phyloP scores from a whole-genome alignment of 768 basidiomycete genomes.

The Tephrocybe sp. region DNA sequence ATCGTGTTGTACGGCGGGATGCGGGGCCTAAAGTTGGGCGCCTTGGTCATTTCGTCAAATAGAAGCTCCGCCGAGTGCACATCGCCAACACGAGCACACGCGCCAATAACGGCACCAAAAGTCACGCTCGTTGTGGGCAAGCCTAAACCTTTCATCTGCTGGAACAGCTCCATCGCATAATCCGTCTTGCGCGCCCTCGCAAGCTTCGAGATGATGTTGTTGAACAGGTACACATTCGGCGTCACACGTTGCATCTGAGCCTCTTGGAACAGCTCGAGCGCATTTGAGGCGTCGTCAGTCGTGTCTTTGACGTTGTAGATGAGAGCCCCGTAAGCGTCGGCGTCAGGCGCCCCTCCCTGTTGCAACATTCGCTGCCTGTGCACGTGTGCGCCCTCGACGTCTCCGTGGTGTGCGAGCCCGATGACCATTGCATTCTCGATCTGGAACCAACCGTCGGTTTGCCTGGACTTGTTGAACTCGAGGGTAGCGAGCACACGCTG shows the following conservation, averaged over 20 bases:
- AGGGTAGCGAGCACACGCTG: constrained; percentile 56
- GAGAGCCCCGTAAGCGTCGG: constrained; percentile 90
- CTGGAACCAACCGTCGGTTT: constrained; percentile 62
- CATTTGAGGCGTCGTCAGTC: constrained; percentile 91
- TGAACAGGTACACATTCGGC: constrained; percentile 89
- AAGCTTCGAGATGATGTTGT: constrained; percentile 95
- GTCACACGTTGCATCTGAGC: constrained; percentile 61
- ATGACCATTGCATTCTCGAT: constrained; percentile 91
- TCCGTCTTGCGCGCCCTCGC: constrained; percentile 94
- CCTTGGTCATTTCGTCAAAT: constrained; percentile 79
- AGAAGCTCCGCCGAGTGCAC: constrained; percentile 73
- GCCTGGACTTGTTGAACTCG: constrained; percentile 42
- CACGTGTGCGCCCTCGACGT: constrained; percentile 74
- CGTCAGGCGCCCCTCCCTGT: constrained; percentile 72
- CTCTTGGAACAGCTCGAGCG: constrained; percentile 81
- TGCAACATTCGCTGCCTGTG: constrained; percentile 78
- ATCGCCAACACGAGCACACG: constrained; percentile 93
- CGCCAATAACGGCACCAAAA: constrained; percentile 91
- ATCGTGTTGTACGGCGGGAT: constrained; percentile 98
- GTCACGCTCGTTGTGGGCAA: constrained; percentile 81
- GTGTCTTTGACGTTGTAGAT: constrained; percentile 88
- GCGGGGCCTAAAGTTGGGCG: constrained; percentile 76
- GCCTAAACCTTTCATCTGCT: constrained; percentile 70
- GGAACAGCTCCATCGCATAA: constrained; percentile 82
- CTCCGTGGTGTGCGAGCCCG: constrained; percentile 77